Evolutionary conservation across 176 grass and related monocot genomes (phyloP), one percentile per base, ranked within the genome.

Genomic region (Dendrocalamus sinicus): DNA sequence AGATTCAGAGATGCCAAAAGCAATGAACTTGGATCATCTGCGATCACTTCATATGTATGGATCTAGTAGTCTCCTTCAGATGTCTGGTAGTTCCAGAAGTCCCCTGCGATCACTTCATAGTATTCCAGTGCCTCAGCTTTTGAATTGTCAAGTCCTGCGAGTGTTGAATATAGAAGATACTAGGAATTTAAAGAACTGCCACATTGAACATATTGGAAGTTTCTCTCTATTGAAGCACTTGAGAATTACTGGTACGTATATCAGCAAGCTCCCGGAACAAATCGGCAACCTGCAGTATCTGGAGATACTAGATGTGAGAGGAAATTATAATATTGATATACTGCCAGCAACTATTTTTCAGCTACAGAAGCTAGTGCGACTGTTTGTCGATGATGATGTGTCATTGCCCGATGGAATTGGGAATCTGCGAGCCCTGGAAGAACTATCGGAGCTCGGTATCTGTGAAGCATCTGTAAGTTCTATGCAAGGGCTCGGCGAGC

Each of bases 351-450:
- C 35, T 16, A 47, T 81, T 68, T 11, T 59, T 45, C 32, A 57
- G 12, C 12, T 73, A 58, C 66, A 73, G 3, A 80, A 53, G 16
- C 17, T 87, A 16, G 64, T 80, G 52, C 66, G 20, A 1, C 70
- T 87, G 14, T 0, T 14, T 30, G 10, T 72, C 4, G 0, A 0
- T 7, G 0, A 0, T 0, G 1, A 0, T 0, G 0, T 35, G 24
- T 0, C 1, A 0, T 12, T 83, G 57, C 81, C 69, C 0, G 51
- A 83, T 20, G 81, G 12, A 8, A 83, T 83, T 1, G 19, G 17
- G 37, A 63, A 23, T 23, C 17, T 83, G 7, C 70, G 37, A 30
- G 23, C 81, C 0, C 17, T 83, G 26, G 81, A 85, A 64, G 73
- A 55, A 37, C 16, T 76, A 22, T n/a, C 22, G 13, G 0, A 0